These are phyloP conservation scores for Neurospora sublineolata DNA, from an alignment of 495 filamentous ascomycete genomes.

Conservation along the genomic window DNA sequence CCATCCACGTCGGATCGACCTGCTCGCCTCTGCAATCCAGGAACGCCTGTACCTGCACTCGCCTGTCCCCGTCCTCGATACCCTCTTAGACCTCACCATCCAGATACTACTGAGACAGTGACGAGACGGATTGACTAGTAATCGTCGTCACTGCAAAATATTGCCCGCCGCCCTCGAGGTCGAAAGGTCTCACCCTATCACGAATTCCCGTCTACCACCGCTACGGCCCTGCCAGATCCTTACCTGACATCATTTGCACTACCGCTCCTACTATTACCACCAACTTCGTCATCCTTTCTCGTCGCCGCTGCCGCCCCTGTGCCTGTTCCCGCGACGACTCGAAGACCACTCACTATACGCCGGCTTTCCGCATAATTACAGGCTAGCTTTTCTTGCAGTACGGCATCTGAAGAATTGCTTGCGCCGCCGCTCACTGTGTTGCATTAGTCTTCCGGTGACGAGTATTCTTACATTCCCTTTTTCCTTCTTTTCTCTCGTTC, in stretches of 20 bases:
- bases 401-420: not conserved
- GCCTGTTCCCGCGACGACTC: not conserved
- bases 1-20: not conserved
- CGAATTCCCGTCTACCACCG: not conserved
- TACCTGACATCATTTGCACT: not conserved
- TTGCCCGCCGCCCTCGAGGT: not conserved
- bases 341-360: not conserved
- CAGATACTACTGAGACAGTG: not conserved
- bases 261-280: not conserved
- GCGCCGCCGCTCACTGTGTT: not conserved
- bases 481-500: conserved; percentile 5
- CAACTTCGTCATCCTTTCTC: not conserved
- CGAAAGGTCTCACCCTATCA: not conserved
- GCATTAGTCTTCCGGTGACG: not conserved
- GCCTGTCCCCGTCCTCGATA: not conserved
- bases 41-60: not conserved
- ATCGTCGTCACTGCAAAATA: not conserved
- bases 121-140: not conserved
- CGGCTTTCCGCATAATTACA: not conserved
- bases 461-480: conserved; percentile 1
- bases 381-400: not conserved
- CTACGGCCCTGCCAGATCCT: not conserved
- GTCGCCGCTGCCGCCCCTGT: not conserved
- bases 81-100: not conserved
- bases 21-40: not conserved